A percentile compares a stretch with the other conserved stretches of the same genome.
These are phyloP conservation scores for Stereocaulon alpinum DNA, from an alignment of 495 filamentous ascomycete species.

Conservation along the genomic window DNA sequence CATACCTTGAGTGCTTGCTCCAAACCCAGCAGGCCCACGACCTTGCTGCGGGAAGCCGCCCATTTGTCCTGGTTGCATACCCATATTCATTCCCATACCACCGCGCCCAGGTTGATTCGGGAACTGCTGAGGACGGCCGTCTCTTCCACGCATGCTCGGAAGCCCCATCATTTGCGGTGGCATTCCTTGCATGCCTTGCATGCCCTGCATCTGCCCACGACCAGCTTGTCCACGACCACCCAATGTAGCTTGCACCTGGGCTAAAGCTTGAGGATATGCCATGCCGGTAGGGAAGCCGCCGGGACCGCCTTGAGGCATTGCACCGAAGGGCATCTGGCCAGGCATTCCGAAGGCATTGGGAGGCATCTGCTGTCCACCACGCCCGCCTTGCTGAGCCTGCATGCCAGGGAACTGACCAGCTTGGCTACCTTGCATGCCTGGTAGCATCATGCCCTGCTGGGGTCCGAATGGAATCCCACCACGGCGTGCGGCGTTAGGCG, in stretches of 20 bases:
- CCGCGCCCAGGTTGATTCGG: constrained; percentile 32
- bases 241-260: constrained; percentile 39
- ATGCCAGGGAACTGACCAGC: constrained; percentile 65
- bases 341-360: constrained; percentile 67
- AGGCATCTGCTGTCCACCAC: constrained; percentile 74
- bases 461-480: constrained; percentile 76
- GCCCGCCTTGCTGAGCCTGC: constrained; percentile 71
- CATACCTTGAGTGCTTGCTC: constrained; percentile 33
- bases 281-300: constrained; percentile 45
- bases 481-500: constrained; percentile 55
- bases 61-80: constrained; percentile 39
- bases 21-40: constrained; percentile 25
- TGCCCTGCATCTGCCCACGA: constrained; percentile 65
- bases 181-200: constrained; percentile 57
- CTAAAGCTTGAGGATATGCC: constrained; percentile 50
- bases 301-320: constrained; percentile 55
- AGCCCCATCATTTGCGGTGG: constrained; percentile 55
- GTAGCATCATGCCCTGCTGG: constrained; percentile 70
- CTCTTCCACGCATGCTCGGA: constrained; percentile 60
- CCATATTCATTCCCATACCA: constrained; percentile 36
- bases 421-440: constrained; percentile 68
- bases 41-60: constrained; percentile 34
- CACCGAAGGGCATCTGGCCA: constrained; percentile 64
- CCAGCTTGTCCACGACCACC: constrained; percentile 62
- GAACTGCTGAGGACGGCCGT: constrained; percentile 43